Conservation (phyloP, 2,329 filamentous ascomycete genomes). For the Colletotrichum godetiae region DNA sequence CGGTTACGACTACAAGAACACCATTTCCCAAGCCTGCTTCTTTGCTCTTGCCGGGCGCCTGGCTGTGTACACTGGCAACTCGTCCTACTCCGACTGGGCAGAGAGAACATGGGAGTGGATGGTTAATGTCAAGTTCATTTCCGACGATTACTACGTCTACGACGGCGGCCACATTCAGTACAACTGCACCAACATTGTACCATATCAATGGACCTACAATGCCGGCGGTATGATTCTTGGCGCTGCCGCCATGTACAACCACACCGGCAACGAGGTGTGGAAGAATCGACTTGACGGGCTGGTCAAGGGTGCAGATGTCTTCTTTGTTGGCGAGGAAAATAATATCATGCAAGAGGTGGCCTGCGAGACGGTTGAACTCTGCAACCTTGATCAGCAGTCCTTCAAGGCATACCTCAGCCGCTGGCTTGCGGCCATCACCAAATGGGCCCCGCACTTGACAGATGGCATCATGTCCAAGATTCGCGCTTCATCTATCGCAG, state of each 20-base stretch:
- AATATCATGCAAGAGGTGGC: slow-evolving; percentile 74
- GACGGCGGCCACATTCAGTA: slow-evolving; percentile 69
- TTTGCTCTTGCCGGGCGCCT: slow-evolving; percentile 75
- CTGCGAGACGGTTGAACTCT: slow-evolving; percentile 71
- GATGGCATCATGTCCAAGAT: slow-evolving; percentile 64
- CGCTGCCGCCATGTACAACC: slow-evolving; percentile 76
- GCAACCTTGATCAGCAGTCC: slow-evolving; percentile 71
- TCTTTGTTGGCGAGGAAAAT: slow-evolving; percentile 63
- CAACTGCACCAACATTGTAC: slow-evolving; percentile 69
- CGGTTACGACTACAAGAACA: slow-evolving; percentile 83
- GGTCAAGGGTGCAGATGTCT: slow-evolving; percentile 63
- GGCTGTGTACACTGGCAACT: slow-evolving; percentile 81
- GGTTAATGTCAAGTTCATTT: slow-evolving; percentile 65
- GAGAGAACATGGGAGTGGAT: slow-evolving; percentile 80
- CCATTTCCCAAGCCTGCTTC: slow-evolving; percentile 72
- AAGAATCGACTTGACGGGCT: slow-evolving; percentile 67
- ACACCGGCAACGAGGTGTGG: slow-evolving; percentile 65
- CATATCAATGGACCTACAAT: slow-evolving; percentile 78
- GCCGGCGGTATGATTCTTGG: slow-evolving; percentile 74
- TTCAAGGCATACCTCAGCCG: slow-evolving; percentile 73
- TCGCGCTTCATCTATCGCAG: slow-evolving; percentile 65
- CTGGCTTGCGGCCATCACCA: slow-evolving; percentile 71
- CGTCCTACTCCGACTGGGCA: slow-evolving; percentile 83
- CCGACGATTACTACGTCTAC: slow-evolving; percentile 69
- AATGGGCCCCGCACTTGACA: slow-evolving; percentile 71